Conservation (phyloP, 495 filamentous ascomycete genomes). For the Emericellopsis terricola region DNA sequence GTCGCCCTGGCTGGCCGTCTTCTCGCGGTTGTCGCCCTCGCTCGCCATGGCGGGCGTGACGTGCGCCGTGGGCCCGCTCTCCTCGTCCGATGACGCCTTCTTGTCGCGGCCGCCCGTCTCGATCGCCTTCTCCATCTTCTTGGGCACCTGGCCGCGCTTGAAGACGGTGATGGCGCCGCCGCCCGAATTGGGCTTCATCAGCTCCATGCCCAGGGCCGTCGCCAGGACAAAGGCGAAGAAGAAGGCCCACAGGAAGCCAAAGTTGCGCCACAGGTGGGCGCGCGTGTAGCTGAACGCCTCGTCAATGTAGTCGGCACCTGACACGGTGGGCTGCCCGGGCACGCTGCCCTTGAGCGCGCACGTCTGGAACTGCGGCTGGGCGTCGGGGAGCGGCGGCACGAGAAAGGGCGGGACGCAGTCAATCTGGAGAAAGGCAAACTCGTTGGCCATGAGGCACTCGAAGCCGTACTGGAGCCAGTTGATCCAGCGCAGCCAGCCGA, state of each 20-base stretch:
- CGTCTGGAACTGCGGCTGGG: slow-evolving; percentile 33
- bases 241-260: slow-evolving; percentile 39
- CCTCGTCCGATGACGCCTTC: slow-evolving; percentile 6
- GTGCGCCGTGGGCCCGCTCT: slow-evolving; percentile 8
- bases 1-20: slow-evolving; percentile 1
- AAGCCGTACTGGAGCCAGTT: slow-evolving; percentile 65
- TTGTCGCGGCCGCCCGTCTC: slow-evolving; percentile 8
- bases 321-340: slow-evolving; percentile 30
- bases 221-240: slow-evolving; percentile 49
- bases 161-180: slow-evolving; percentile 55
- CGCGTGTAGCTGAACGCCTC: slow-evolving; percentile 40
- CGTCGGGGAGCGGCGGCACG: slow-evolving; percentile 38
- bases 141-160: slow-evolving; percentile 11
- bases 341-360: slow-evolving; percentile 39
- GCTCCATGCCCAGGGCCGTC: slow-evolving; percentile 45
- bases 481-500: slow-evolving; percentile 58
- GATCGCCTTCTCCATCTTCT: slow-evolving; percentile 9
- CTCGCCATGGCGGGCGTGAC: slow-evolving; percentile 2
- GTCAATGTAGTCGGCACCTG: slow-evolving; percentile 41
- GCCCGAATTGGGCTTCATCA: slow-evolving; percentile 52
- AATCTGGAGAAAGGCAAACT: slow-evolving; percentile 39
- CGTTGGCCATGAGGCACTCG: slow-evolving; percentile 48
- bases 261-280: slow-evolving; percentile 69
- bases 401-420: slow-evolving; percentile 27
- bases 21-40: slow-evolving; percentile 4